Conservation (phyloP, 352 stramenopile species). For the Pythium coloratum region DNA sequence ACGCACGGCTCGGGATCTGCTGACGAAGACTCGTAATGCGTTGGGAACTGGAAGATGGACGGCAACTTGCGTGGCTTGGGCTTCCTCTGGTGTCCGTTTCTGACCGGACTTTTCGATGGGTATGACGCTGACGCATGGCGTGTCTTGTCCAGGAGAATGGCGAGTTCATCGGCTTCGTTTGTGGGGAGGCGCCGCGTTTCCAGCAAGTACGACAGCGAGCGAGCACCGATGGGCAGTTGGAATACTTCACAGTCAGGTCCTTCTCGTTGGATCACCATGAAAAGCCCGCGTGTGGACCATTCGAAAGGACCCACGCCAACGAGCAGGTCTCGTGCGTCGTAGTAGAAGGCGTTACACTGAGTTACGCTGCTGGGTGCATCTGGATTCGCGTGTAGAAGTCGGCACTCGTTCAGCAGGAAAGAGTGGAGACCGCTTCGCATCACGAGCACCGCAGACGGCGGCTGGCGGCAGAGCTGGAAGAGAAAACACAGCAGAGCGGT, state of each 20-base stretch:
- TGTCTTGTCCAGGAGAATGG: background rate
- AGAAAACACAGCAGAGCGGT: slow-evolving; percentile 37
- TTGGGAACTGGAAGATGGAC: slow-evolving; percentile 29
- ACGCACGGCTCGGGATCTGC: background rate
- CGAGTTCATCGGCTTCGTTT: slow-evolving; percentile 51
- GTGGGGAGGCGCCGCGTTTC: slow-evolving; percentile 32
- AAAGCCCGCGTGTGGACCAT: slow-evolving; percentile 35
- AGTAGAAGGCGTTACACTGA: background rate
- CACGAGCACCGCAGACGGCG: slow-evolving; percentile 32
- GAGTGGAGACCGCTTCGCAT: slow-evolving; percentile 43
- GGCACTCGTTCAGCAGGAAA: slow-evolving; percentile 42
- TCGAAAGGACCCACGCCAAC: slow-evolving; percentile 59
- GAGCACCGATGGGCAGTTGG: slow-evolving; percentile 42
- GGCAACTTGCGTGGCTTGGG: slow-evolving; percentile 14
- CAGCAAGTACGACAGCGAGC: slow-evolving; percentile 41
- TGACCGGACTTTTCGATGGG: background rate
- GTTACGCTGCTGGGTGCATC: background rate
- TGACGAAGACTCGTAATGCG: background rate
- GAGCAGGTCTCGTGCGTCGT: slow-evolving; percentile 41
- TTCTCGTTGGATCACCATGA: slow-evolving; percentile 22
- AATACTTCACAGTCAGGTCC: slow-evolving; percentile 27
- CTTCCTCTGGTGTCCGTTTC: background rate
- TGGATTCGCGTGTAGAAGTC: background rate
- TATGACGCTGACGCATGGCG: background rate
- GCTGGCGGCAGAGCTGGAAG: slow-evolving; percentile 39